Conservation (phyloP, 2,329 filamentous ascomycete genomes). For the Coniella lustricola region DNA sequence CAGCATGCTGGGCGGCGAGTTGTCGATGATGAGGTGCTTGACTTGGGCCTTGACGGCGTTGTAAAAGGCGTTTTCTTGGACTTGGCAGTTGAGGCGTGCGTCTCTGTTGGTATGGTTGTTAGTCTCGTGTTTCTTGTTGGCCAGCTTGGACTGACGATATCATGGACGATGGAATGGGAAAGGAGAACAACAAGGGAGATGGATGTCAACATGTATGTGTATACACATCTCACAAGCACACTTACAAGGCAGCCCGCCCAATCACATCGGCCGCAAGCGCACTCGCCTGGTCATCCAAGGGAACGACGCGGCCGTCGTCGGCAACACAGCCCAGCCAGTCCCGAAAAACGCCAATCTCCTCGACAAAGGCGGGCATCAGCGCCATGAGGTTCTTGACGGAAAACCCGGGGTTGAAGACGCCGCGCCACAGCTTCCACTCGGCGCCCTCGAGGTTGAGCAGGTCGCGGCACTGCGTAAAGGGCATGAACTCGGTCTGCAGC, state of each 20-base stretch:
- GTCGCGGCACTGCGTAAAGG: conserved; percentile 26
- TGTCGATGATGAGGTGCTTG: conserved; percentile 12
- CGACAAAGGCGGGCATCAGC: conserved; percentile 24
- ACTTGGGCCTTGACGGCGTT: conserved; percentile 15
- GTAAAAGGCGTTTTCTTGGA: conserved; percentile 9
- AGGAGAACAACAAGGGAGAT: background rate
- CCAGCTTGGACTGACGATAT: no score
- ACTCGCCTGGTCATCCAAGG: conserved; percentile 7
- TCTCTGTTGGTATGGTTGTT: background rate
- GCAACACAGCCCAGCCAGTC: conserved; percentile 5
- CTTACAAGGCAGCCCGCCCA: conserved; percentile 24
- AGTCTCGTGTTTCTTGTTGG: no score
- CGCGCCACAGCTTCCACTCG: conserved; percentile 30
- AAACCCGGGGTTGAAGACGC: conserved; percentile 33
- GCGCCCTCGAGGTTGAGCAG: conserved; percentile 30
- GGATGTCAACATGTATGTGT: no score
- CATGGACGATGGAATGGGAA: no score
- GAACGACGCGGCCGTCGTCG: background rate
- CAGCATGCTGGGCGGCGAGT: conserved; percentile 4
- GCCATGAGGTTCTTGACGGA: conserved; percentile 29
- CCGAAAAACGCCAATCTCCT: conserved; percentile 11
- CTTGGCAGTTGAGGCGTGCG: conserved; percentile 15
- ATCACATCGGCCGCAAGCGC: conserved; percentile 18
- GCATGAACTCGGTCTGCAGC: conserved; percentile 22
- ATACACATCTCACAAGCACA: background rate